phyloP scores from a whole-genome alignment of 306 rosid genomes.

The Datisca glomerata region DNA sequence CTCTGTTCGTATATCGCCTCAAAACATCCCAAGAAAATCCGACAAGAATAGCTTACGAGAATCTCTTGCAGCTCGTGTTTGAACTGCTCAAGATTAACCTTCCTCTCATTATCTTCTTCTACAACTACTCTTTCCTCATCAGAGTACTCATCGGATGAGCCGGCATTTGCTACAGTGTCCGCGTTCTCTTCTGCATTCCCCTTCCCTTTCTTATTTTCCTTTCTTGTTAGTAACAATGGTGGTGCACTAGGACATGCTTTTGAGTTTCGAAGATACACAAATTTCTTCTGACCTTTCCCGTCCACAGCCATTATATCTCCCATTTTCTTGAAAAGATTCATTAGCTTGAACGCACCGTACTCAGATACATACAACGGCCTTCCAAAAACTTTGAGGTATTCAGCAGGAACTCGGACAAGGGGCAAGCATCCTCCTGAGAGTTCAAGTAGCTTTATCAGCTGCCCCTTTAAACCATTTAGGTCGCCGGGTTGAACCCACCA shows the following conservation, averaged over 20 bases:
- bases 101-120: conserved; percentile 37
- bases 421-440: conserved; percentile 73
- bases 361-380: conserved; percentile 65
- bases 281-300: conserved; percentile 59
- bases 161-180: conserved; percentile 32
- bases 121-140: conserved; percentile 73
- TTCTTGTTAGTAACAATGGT: conserved; percentile 44
- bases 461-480: conserved; percentile 75
- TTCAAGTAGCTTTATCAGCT: conserved; percentile 63
- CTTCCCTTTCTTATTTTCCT: conserved; percentile 69
- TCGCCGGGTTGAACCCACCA: conserved; percentile 83
- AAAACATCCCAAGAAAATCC: conserved; percentile 57
- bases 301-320: conserved; percentile 49
- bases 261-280: conserved; percentile 55
- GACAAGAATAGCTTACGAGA: conserved; percentile 87
- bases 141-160: conserved; percentile 74
- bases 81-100: conserved; percentile 44
- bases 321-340: conserved; percentile 85
- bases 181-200: conserved; percentile 43
- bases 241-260: conserved; percentile 72
- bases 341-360: conserved; percentile 57
- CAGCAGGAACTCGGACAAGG: conserved; percentile 48
- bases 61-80: conserved; percentile 83
- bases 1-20: conserved; percentile 69
- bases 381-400: conserved; percentile 60